Base-by-base conservation (phyloP, 2,329 filamentous ascomycete genomes). In the Ophiocordyceps australis region DNA sequence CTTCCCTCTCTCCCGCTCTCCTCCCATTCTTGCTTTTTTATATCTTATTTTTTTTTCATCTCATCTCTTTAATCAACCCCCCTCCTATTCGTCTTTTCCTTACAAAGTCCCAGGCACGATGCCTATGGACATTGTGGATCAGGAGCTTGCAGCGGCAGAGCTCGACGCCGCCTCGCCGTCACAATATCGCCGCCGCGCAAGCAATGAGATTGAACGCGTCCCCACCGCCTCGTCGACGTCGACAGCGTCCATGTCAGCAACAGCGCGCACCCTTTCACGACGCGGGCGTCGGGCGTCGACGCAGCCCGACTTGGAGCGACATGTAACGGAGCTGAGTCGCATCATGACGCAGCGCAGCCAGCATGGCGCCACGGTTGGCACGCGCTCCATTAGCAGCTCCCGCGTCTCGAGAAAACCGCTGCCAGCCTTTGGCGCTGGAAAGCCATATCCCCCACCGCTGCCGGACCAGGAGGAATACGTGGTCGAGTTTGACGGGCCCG, bases 401-500 rank as follows among this genome's bases (percentile, higher is more conserved):
- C 52, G 64, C 25, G 56, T 65, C 25, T 67, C 58, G 5, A 56
- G 43, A 28, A 69, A 52, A 40, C 71, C 75, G 1, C 42, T 83
- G 29, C 78, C 78, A 2, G 49, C 54, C 6, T 80, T 83, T 45
- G 78, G 78, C 19, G 69, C 59, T 28, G 76, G 74, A n/a, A 85
- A 82, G 50, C 59, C 71, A 1, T 81, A 70, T 39, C 79, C 79
- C 4, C 77, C 77, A 4, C 58, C 55, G 1, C 45, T 85, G 22
- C 76, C 77, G 3, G 67, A 72, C 10, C 60, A 64, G 37, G 78
- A 85, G 38, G 70, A 79, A 35, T 86, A 85, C 41, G 76, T 83
- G 1, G 78, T 85, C 22, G 78, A 82, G 47, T 93, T 92, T 42
- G 75, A 85, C 37, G 83, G 82, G 0, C 74, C 71, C 2, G 63